phyloP scores from a whole-genome alignment of 2,329 filamentous ascomycete species.

The Aspergillus japonicus region DNA sequence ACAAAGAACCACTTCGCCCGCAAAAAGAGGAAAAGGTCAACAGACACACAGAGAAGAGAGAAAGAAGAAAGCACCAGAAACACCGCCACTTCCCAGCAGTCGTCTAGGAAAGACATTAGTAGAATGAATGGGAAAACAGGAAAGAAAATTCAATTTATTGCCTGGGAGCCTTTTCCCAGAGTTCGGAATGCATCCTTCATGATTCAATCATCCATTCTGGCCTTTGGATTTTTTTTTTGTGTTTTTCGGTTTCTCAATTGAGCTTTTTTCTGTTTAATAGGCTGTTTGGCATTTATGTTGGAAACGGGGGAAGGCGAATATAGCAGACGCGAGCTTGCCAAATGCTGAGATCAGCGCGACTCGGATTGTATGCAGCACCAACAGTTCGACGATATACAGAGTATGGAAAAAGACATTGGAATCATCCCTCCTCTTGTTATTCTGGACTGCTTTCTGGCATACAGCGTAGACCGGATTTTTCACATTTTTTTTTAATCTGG shows the following conservation, averaged over 20 bases:
- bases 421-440: conserved; percentile 8
- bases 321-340: conserved; percentile 15
- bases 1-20: conserved; percentile 36
- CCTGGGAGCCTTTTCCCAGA: conserved; percentile 27
- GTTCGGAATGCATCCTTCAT: conserved; percentile 29
- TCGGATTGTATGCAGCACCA: conserved; percentile 15
- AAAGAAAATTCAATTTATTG: conserved; percentile 28
- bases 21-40: conserved; percentile 22
- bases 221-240: conserved; percentile 15
- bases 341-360: conserved; percentile 13
- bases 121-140: conserved; percentile 26
- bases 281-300: conserved; percentile 11
- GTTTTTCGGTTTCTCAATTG: conserved; percentile 15
- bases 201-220: conserved; percentile 19
- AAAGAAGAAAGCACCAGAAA: conserved; percentile 35
- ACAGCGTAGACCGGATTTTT: conserved; percentile 17
- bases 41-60: conserved; percentile 8
- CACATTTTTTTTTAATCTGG: neutral
- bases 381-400: conserved; percentile 22
- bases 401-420: conserved; percentile 15
- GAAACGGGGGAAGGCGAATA: conserved; percentile 13
- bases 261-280: conserved; percentile 15
- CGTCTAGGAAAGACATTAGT: conserved; percentile 36
- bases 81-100: conserved; percentile 37
- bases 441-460: conserved; percentile 14